Evolutionary conservation across 2,329 filamentous ascomycete species (phyloP), one percentile per base, ranked within the genome.

Genomic region (Aspergillus caelatus): DNA sequence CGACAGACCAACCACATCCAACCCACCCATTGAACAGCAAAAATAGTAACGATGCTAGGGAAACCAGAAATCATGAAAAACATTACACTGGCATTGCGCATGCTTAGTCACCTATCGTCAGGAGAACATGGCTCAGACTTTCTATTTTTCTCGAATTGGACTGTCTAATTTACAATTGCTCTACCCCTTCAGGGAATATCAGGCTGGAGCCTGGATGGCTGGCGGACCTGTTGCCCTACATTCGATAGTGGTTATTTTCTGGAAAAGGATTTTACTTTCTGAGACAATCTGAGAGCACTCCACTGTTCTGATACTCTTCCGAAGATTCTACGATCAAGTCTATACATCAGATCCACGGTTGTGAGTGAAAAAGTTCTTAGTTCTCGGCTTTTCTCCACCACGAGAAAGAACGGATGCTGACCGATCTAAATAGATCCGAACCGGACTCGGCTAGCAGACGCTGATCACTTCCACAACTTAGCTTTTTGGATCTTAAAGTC

Each of bases 351-450:
- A 34, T 26, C 30, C 30, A 54, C 52, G 30, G 30, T 54, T 23
- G 11, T 9, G 21, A 23, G 10, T 3, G 36, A 34, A 34, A 26
- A 36, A 23, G 30, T 39, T 26, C 12, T 28, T 21, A 26, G 3
- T 21, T 39, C 32, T 54, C 36, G 52, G 52, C 52, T 36, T 4
- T 53, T 34, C 50, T 34, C 50, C 50, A 53, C 50, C 16, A n/a
- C n/a, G 19, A 32, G 50, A 32, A 48, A n/a, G 50, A 53, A 53
- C 50, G 50, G 50, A 53, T 53, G 32, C 52, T 54, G 52, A 54
- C 50, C 30, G 52, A 36, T 54, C 52, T 36, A 21, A 54, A 54
- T 36, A 36, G 52, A 54, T 54, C 52, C 30, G 32, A 34, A 19
- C 30, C 30, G 52, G 30, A 54, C 52, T 54, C 52, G 52, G 52